Conservation (phyloP, 805 yeast species). For the Candida golubevii region DNA sequence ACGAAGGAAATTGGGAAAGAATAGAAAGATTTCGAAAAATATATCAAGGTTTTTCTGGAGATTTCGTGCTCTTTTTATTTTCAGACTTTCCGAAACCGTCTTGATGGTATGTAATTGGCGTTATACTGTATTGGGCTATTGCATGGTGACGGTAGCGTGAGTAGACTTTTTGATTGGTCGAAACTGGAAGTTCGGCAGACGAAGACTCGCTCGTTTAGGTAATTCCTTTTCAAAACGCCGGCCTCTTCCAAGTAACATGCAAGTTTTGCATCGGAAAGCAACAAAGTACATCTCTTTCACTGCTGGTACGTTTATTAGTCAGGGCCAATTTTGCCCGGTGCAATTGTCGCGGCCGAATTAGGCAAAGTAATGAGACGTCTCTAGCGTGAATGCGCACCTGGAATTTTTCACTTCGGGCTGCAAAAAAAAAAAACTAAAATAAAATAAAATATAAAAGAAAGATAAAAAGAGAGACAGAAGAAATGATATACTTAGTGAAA, state of each 20-base stretch:
- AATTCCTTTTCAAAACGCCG: neutral
- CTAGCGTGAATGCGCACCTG: neutral
- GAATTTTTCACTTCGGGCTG: no score
- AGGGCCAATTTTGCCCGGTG: neutral
- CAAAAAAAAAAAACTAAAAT: no score
- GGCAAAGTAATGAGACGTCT: conserved; percentile 7
- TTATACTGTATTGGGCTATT: no score
- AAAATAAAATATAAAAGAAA: no score
- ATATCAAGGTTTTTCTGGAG: no score
- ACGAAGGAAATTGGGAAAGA: no score
- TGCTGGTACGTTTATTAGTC: neutral
- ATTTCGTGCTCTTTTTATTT: no score
- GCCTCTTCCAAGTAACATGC: neutral
- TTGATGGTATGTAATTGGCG: no score
- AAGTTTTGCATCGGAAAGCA: neutral
- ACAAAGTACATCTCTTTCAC: neutral
- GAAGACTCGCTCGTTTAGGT: neutral
- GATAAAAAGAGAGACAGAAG: no score
- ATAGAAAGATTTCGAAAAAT: no score
- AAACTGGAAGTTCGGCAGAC: neutral
- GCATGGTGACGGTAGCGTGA: neutral
- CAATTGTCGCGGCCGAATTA: conserved; percentile 4
- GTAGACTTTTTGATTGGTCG: neutral
- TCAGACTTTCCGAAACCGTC: no score
- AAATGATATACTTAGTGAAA: no score